Percentiles rank a stretch among this genome's conserved stretches.
These are phyloP conservation scores for Acidomyces sp. DNA, from an alignment of 495 filamentous ascomycete species.

Conservation along the genomic window DNA sequence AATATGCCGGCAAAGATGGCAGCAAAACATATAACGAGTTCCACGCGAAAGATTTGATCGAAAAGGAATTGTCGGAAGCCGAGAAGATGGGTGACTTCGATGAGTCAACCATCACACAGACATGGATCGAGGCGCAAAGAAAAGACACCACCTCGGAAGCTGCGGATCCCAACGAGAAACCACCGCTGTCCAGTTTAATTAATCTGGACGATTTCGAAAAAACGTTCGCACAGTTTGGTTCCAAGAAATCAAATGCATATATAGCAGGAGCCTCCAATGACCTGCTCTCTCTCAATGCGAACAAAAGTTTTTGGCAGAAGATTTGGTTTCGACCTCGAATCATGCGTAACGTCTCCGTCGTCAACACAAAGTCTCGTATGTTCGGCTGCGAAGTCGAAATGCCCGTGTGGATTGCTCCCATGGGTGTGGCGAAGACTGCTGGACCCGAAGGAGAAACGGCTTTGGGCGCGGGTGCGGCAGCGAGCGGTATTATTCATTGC, in stretches of 20 bases:
- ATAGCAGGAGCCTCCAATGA: constrained; percentile 73
- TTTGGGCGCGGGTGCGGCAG: constrained; percentile 37
- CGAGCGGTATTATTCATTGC: constrained; percentile 18
- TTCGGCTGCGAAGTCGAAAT: constrained; percentile 44
- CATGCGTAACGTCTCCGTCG: constrained; percentile 49
- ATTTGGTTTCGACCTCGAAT: constrained; percentile 65
- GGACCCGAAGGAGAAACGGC: constrained; percentile 60
- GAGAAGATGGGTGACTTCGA: constrained; percentile 19
- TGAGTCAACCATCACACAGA: constrained; percentile 15
- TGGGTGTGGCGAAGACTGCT: constrained; percentile 58
- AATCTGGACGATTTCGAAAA: constrained; percentile 51
- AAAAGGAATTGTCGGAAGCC: constrained; percentile 7
- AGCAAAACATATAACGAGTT: constrained; percentile 19
- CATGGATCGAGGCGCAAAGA: constrained; percentile 17
- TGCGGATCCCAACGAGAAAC: constrained; percentile 38
- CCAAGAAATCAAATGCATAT: constrained; percentile 70
- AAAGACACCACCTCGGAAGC: constrained; percentile 12
- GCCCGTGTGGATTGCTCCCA: constrained; percentile 62
- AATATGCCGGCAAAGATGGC: constrained; percentile 22
- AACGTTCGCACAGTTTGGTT: constrained; percentile 48
- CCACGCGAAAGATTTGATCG: constrained; percentile 15
- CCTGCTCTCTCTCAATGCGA: constrained; percentile 48
- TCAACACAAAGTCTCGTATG: constrained; percentile 46
- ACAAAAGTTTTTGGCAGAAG: constrained; percentile 44
- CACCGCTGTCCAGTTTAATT: constrained; percentile 55